Percentiles rank a stretch among this genome's conserved stretches.
Evolutionary conservation across 441 rosid species (phyloP).

Genomic region (Arabidopsis hybrid): DNA sequence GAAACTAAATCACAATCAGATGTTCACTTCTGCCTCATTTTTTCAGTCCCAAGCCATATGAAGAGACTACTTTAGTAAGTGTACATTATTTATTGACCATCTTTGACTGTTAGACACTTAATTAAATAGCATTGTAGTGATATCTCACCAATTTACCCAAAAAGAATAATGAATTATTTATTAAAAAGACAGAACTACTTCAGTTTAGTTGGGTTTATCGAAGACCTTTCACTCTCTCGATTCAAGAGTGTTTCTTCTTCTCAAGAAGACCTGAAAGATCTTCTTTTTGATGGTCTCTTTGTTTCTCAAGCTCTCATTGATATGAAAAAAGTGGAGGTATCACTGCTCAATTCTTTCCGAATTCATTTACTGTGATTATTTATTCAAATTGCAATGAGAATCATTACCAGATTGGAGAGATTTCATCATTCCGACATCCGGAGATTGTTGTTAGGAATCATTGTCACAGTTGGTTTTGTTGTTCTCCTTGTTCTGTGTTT

Average conservation of each 20-base stretch:
- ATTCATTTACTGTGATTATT: background rate
- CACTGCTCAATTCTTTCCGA: background rate
- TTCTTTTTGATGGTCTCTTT: background rate
- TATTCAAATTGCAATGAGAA: conserved; percentile 42
- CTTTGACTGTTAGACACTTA: too few species aligned
- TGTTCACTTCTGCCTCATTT: too few species aligned
- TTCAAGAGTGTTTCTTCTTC: too few species aligned
- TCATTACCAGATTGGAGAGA: conserved; percentile 41
- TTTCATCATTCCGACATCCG: conserved; percentile 50
- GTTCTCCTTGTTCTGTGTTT: conserved; percentile 55
- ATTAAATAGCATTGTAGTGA: too few species aligned
- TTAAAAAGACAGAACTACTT: too few species aligned
- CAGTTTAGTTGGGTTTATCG: background rate
- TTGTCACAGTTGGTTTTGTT: conserved; percentile 48
- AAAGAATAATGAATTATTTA: too few species aligned
- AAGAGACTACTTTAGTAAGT: too few species aligned
- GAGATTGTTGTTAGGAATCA: conserved; percentile 54
- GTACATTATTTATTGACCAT: too few species aligned
- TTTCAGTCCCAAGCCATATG: too few species aligned
- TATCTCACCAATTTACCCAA: too few species aligned
- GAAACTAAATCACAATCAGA: too few species aligned
- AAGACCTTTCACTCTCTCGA: background rate
- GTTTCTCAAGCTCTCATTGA: background rate
- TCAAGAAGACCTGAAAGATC: background rate
- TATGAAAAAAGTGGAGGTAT: background rate